Evolutionary conservation across 768 basidiomycete genomes (phyloP).

Genomic region (Mrakia blollopis): DNA sequence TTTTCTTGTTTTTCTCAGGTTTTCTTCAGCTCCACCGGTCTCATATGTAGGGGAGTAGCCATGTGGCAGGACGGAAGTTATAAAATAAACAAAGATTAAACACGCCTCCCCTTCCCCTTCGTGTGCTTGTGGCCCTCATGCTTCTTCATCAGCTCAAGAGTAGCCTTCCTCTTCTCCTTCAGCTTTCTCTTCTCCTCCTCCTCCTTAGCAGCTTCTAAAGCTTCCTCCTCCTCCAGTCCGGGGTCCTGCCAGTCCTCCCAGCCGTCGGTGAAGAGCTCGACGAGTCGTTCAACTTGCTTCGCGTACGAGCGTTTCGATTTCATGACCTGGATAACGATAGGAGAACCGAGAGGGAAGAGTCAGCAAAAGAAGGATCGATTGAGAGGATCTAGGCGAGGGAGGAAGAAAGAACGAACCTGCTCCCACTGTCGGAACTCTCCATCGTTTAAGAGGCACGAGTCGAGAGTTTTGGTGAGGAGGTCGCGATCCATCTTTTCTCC

Average conservation of each 20-base stretch:
- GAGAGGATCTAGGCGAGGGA: neutral
- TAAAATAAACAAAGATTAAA: neutral
- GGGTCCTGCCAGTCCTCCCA: constrained; percentile 41
- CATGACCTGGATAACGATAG: constrained; percentile 27
- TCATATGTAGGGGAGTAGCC: neutral
- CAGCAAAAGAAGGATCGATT: neutral
- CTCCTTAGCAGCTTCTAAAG: neutral
- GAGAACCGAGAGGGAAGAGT: neutral
- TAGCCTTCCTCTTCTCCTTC: constrained; percentile 14
- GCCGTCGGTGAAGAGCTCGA: constrained; percentile 40
- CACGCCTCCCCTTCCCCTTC: neutral
- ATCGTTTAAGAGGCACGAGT: constrained; percentile 39
- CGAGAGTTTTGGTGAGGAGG: constrained; percentile 38
- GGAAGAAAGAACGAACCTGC: constrained; percentile 26
- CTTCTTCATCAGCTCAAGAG: neutral
- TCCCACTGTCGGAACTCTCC: constrained; percentile 40
- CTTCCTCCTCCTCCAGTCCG: constrained; percentile 10
- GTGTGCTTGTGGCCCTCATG: constrained; percentile 18
- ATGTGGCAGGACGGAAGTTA: neutral
- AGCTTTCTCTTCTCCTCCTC: constrained; percentile 5
- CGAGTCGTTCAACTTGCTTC: constrained; percentile 39
- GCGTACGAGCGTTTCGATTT: constrained; percentile 30
- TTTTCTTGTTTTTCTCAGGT: neutral
- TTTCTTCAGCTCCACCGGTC: neutral
- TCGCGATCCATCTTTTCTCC: constrained; percentile 34